phyloP scores from a whole-genome alignment of 371 early-diverging fungal genomes.

The Syncephalastrum sp. region DNA sequence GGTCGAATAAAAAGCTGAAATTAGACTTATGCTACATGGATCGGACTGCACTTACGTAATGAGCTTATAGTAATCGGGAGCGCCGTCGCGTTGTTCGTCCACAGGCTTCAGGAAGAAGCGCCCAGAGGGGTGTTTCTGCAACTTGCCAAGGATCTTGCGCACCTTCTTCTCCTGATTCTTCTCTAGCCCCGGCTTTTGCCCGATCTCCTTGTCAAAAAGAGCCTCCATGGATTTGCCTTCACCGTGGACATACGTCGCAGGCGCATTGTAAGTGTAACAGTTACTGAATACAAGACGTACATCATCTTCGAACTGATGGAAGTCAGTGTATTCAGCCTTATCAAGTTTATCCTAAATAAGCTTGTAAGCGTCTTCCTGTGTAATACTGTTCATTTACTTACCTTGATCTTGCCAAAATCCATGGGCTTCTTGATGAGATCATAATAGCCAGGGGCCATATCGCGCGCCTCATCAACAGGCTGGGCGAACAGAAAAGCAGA shows the following conservation, averaged over 20 bases:
- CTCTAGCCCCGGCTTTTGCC: slow-evolving; percentile 2
- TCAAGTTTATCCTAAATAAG: slow-evolving; percentile 80
- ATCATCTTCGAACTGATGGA: slow-evolving; percentile 67
- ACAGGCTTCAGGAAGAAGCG: slow-evolving; percentile 67
- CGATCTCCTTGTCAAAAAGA: slow-evolving; percentile 31
- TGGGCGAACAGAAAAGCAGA: slow-evolving; percentile 61
- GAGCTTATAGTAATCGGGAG: slow-evolving; percentile 38
- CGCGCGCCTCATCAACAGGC: slow-evolving; percentile 64
- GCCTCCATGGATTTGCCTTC: slow-evolving; percentile 42
- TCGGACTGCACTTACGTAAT: slow-evolving; percentile 26
- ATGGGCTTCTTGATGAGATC: slow-evolving; percentile 74
- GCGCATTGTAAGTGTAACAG: slow-evolving; percentile 54
- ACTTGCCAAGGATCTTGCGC: slow-evolving; percentile 28
- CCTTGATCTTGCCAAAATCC: slow-evolving; percentile 85
- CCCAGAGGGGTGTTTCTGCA: slow-evolving; percentile 56
- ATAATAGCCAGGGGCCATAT: slow-evolving; percentile 52
- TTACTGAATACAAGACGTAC: slow-evolving; percentile 56
- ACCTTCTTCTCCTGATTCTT: slow-evolving; percentile 25
- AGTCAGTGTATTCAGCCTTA: slow-evolving; percentile 35
- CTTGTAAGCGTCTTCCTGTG: too few species aligned
- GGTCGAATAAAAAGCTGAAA: slow-evolving; percentile 19
- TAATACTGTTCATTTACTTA: not conserved
- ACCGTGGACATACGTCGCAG: slow-evolving; percentile 46
- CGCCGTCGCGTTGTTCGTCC: slow-evolving; percentile 57
- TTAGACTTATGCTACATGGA: not conserved